These are phyloP conservation scores for Jacaranda mimosifolia DNA, from an alignment of 257 asterid genomes.

Conservation along the genomic window DNA sequence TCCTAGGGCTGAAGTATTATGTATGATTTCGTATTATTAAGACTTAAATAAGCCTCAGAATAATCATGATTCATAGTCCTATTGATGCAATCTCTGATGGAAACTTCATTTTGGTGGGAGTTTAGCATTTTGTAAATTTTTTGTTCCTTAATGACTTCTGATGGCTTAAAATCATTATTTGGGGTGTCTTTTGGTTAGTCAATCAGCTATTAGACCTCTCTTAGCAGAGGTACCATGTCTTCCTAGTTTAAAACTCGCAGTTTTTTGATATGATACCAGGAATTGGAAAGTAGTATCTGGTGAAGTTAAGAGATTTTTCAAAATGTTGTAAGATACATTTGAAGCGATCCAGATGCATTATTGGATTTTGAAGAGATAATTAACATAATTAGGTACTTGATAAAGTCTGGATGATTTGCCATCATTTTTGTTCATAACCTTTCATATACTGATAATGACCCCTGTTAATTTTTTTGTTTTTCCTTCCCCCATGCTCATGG, in stretches of 20 bases:
- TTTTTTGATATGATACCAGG: not conserved
- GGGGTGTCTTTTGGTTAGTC: not conserved
- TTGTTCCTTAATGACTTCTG: not conserved
- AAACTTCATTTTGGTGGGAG: not conserved
- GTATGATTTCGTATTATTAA: not conserved
- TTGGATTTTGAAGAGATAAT: not conserved
- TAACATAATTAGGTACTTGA: not conserved
- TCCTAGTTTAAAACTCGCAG: not conserved
- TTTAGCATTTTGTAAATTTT: not conserved
- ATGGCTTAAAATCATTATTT: slow-evolving; percentile 11
- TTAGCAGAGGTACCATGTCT: not conserved
- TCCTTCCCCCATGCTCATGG: not conserved
- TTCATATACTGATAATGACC: not conserved
- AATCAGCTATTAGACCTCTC: not conserved
- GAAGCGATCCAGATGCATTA: not conserved
- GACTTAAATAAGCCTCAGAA: not conserved
- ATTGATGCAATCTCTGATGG: too few species aligned
- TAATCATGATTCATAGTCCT: not conserved
- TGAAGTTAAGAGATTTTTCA: not conserved
- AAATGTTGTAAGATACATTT: not conserved
- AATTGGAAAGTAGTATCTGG: not conserved
- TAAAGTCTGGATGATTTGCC: not conserved
- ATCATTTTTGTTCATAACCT: not conserved
- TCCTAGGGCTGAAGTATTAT: not conserved
- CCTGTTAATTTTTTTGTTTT: not conserved